Evolutionary conservation across 768 basidiomycete genomes (phyloP).

Genomic region (Tylopilus cervinicoccineus): DNA sequence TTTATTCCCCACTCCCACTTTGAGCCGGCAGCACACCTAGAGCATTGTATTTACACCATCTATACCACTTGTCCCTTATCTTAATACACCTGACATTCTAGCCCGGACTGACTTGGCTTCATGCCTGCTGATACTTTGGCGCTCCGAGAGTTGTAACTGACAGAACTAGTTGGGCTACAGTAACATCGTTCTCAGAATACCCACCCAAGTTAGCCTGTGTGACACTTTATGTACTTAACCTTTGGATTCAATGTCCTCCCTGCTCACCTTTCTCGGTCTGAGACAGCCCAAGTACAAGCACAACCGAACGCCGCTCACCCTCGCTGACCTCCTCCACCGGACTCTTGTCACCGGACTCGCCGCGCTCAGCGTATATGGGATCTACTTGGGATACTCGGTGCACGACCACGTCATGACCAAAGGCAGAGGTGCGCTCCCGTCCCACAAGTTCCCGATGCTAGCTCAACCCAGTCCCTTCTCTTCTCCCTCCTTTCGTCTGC

Average conservation of each 20-base stretch:
- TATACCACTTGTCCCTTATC: slow-evolving; percentile 12
- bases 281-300: slow-evolving; percentile 15
- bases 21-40: slow-evolving; percentile 10
- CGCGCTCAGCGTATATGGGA: slow-evolving; percentile 26
- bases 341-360: slow-evolving; percentile 29
- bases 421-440: slow-evolving; percentile 26
- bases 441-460: neutral
- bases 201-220: too few relatives aligned
- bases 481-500: neutral
- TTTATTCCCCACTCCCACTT: slow-evolving; percentile 12
- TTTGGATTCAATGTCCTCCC: too few relatives aligned
- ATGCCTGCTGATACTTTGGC: too few relatives aligned
- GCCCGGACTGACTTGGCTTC: too few relatives aligned
- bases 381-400: slow-evolving; percentile 31
- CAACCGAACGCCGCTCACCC: slow-evolving; percentile 22
- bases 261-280: slow-evolving; percentile 27
- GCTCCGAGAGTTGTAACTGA: too few relatives aligned
- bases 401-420: slow-evolving; percentile 29
- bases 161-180: too few relatives aligned
- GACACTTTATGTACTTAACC: too few relatives aligned
- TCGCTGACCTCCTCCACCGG: slow-evolving; percentile 29
- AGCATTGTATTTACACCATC: slow-evolving; percentile 14
- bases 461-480: too few relatives aligned
- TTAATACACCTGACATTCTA: slow-evolving; percentile 1
- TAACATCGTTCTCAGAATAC: too few relatives aligned